Evolutionary conservation across 148 eudicot genomes (phyloP).

Genomic region (Cornus kousa): DNA sequence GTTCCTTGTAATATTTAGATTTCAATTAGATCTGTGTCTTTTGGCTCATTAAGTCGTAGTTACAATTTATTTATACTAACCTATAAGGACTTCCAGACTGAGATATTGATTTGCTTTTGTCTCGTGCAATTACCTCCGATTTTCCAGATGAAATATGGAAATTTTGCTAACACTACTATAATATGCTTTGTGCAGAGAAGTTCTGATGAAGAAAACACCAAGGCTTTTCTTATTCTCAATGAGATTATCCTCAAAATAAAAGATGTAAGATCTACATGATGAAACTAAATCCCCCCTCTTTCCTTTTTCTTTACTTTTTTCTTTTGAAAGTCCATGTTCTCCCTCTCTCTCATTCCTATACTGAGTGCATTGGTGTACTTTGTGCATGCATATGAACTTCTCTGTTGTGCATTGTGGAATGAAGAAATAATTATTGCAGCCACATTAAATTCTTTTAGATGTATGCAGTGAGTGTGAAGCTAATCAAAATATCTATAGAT

Average conservation of each 20-base stretch:
- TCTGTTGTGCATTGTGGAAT: not conserved
- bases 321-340: not conserved
- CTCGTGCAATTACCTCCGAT: not conserved
- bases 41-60: not conserved
- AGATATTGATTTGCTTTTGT: not conserved
- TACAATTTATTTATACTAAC: not conserved
- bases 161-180: not conserved
- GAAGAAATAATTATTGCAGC: not conserved
- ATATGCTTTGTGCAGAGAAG: conserved; percentile 36
- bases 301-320: not conserved
- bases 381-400: not conserved
- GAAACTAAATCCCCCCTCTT: not conserved
- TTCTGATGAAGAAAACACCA: conserved; percentile 68
- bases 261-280: conserved; percentile 59
- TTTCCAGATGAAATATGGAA: not conserved
- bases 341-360: not conserved
- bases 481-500: not conserved
- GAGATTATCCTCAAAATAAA: conserved; percentile 76
- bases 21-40: not conserved
- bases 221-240: conserved; percentile 79
- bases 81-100: not conserved
- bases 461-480: not conserved
- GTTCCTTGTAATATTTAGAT: not conserved
- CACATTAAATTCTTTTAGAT: not conserved
- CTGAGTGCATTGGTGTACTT: not conserved